Conservation (phyloP, 148 eudicot genomes). For the Amaranthus hypochondriacus region DNA sequence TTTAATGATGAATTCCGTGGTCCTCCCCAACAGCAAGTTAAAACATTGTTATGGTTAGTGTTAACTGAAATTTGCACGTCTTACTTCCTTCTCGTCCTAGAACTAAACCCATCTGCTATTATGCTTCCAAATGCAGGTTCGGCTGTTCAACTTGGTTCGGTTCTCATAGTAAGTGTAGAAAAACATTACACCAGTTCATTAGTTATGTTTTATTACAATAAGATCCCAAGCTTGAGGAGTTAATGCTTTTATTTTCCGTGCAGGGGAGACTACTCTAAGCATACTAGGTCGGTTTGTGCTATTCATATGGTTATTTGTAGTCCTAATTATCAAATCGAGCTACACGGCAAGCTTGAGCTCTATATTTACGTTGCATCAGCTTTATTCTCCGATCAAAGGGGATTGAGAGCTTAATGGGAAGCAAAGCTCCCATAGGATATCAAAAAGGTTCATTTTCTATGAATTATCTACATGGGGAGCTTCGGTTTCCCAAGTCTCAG, state of each 20-base stretch:
- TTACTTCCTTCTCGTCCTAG: not conserved
- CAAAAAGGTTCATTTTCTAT: conserved; percentile 59
- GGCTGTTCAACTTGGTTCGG: conserved; percentile 70
- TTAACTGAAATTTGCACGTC: not conserved
- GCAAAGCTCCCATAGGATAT: conserved; percentile 53
- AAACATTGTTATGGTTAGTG: conserved; percentile 57
- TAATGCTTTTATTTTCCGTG: conserved; percentile 15
- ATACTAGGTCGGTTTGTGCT: conserved; percentile 61
- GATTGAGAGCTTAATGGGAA: conserved; percentile 43
- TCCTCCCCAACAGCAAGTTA: conserved; percentile 52
- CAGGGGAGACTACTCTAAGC: conserved; percentile 62
- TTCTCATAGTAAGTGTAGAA: conserved; percentile 54
- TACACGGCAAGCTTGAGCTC: conserved; percentile 83
- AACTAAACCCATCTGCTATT: conserved; percentile 7
- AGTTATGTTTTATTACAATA: not conserved
- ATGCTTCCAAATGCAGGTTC: conserved; percentile 56
- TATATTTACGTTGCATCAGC: conserved; percentile 65
- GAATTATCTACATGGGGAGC: conserved; percentile 44
- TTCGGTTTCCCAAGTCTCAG: conserved; percentile 42
- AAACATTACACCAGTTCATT: not conserved
- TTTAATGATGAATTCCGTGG: conserved; percentile 72
- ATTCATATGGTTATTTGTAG: conserved; percentile 71
- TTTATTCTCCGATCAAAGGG: conserved; percentile 68
- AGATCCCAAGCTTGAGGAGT: not conserved
- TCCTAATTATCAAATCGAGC: conserved; percentile 64